A percentile compares a stretch with the other conserved stretches of the same genome.
Conservation (phyloP, 148 eudicot species). For the Rhododendron molle region DNA sequence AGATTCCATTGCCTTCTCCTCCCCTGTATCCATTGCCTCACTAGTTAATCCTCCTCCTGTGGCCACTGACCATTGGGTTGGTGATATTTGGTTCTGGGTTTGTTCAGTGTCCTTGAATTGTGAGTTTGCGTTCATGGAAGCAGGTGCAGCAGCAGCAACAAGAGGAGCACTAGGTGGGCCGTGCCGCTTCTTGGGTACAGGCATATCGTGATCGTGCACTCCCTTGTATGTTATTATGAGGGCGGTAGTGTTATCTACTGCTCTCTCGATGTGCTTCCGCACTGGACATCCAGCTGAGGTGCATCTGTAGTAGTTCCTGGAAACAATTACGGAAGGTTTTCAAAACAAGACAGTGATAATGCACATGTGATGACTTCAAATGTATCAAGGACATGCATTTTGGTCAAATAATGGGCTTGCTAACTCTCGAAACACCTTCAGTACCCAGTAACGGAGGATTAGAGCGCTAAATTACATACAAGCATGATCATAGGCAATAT, state of each 20-base stretch:
- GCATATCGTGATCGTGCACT: slow-evolving; percentile 72
- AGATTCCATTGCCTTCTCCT: slow-evolving; percentile 47
- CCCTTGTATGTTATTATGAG: slow-evolving; percentile 69
- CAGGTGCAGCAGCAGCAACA: slow-evolving; percentile 27
- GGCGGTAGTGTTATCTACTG: slow-evolving; percentile 43
- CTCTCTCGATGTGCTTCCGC: slow-evolving; percentile 81
- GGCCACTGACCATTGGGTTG: slow-evolving; percentile 31
- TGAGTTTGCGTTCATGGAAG: slow-evolving; percentile 20
- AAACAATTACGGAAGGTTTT: not conserved
- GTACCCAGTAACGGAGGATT: not conserved
- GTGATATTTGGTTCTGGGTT: slow-evolving; percentile 14
- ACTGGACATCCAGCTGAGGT: slow-evolving; percentile 88
- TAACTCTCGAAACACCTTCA: not conserved
- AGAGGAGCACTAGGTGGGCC: slow-evolving; percentile 28
- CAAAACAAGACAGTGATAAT: not conserved
- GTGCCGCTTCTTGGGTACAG: slow-evolving; percentile 56
- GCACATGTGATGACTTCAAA: not conserved
- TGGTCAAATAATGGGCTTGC: not conserved
- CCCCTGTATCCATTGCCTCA: slow-evolving; percentile 22
- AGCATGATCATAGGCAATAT: not conserved
- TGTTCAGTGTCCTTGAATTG: slow-evolving; percentile 22
- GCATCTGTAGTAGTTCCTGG: slow-evolving; percentile 90
- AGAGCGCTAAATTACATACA: not conserved
- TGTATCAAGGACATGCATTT: not conserved
- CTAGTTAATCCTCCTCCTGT: slow-evolving; percentile 24